Base-by-base conservation (phyloP, 2,329 filamentous ascomycete species). In the Aureobasidium subglaciale region DNA sequence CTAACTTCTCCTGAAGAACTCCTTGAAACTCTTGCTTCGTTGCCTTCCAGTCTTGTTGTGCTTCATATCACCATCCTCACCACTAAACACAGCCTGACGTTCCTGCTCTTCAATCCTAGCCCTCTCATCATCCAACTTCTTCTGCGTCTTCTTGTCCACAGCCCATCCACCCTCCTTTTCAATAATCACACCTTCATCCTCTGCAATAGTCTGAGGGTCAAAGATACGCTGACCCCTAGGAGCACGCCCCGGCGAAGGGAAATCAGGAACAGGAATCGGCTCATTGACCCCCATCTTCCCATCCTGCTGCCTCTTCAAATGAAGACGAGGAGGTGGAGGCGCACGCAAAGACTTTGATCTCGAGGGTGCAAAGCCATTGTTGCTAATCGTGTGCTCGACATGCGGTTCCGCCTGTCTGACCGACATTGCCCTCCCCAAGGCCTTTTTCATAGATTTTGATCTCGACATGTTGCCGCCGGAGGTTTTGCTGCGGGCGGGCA, bases 1-100 rank as follows among this genome's bases (percentile, higher is more conserved):
- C 32, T 27, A 45, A 25, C 50, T 29, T 32, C 38, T 29, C 22
- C 4, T 54, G 50, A 54, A 54, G 11, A 54, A 54, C 29, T 54
- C 50, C 50, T 54, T 54, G 50, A 54, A 35, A 27, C 37, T 42
- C 50, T 54, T 54, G 38, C 50, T 54, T 38, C 50, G 37, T 20
- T 34, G 18, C 20, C 50, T 54, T 7, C 38, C 49, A 1, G 25
- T 42, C 16, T 8, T 54, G 50, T 54, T 54, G 10, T 54, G 50
- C 29, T 35, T 42, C 18, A 54, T 32, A 8, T 54, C 50, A 2
- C 50, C 50, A 27, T 54, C 38, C 2, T 54, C 50, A 9, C 50
- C 50, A 4, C 38, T 34, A 11, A 42, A 42, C 24, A 41, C 41
- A 16, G 46, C 45, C 10, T 54, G 37, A 8, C 50, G 13, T 20